Percentiles rank a stretch among this genome's conserved stretches.
Evolutionary conservation across 805 yeast species (phyloP).

Genomic region (Lipomyces lipofer): DNA sequence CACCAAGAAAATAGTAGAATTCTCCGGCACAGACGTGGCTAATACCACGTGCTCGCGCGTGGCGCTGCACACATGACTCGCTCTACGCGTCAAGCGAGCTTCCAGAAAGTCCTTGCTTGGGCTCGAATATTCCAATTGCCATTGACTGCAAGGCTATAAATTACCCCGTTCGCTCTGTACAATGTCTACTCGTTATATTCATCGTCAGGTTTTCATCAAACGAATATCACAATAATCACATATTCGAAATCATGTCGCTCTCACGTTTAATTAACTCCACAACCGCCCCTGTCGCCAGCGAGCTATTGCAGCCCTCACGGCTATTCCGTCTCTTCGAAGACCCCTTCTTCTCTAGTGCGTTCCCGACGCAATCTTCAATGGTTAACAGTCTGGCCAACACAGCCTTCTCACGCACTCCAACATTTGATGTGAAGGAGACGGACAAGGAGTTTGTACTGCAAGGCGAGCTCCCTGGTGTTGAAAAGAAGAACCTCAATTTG

Average conservation of each 20-base stretch:
- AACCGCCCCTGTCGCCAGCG: conserved; percentile 11
- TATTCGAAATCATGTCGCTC: conserved; percentile 20
- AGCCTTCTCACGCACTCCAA: conserved; percentile 17
- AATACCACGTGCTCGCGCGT: too few relatives aligned
- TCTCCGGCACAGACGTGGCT: too few relatives aligned
- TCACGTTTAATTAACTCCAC: conserved; percentile 19
- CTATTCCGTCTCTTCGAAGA: conserved; percentile 6
- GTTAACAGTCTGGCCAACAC: conserved; percentile 6
- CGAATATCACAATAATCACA: too few relatives aligned
- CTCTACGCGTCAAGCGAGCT: too few relatives aligned
- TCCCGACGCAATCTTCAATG: neutral
- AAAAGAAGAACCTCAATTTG: conserved; percentile 17
- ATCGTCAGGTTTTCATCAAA: too few relatives aligned
- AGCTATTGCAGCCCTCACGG: conserved; percentile 11
- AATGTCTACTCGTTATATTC: too few relatives aligned
- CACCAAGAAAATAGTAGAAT: too few relatives aligned
- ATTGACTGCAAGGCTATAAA: too few relatives aligned
- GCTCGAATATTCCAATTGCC: too few relatives aligned
- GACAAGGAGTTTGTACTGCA: conserved; percentile 15
- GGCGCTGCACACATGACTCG: too few relatives aligned
- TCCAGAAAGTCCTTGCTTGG: too few relatives aligned
- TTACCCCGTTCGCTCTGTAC: too few relatives aligned
- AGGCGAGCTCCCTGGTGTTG: conserved; percentile 30
- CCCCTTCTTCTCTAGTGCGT: neutral
- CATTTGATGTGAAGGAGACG: conserved; percentile 25